phyloP scores from a whole-genome alignment of 805 yeast genomes.

The Myxozyma kluyveri region DNA sequence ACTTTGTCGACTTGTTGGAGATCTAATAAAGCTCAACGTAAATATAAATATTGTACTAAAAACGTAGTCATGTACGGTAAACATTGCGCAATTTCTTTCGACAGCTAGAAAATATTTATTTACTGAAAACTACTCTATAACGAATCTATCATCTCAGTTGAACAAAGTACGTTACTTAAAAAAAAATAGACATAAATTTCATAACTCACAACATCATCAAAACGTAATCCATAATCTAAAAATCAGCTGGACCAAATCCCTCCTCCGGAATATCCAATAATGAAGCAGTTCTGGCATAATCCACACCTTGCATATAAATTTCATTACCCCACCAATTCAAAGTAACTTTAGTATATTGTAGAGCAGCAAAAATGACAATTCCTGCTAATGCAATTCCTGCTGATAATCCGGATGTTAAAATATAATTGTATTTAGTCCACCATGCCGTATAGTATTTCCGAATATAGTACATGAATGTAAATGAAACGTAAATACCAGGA shows the following conservation, averaged over 20 bases:
- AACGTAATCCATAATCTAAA: too few species aligned
- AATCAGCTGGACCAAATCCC: conserved; percentile 15
- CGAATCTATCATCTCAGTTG: too few species aligned
- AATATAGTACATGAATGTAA: conserved; percentile 54
- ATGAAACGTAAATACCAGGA: conserved; percentile 39
- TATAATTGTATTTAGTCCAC: conserved; percentile 75
- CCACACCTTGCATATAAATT: conserved; percentile 19
- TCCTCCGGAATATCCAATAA: conserved; percentile 1
- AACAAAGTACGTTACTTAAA: too few species aligned
- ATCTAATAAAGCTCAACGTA: too few species aligned
- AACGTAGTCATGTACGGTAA: too few species aligned
- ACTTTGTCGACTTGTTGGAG: too few species aligned
- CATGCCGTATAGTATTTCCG: conserved; percentile 55
- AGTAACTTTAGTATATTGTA: conserved; percentile 37
- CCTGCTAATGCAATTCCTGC: conserved; percentile 65
- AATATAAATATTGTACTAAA: too few species aligned
- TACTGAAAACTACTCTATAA: too few species aligned
- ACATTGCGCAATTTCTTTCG: too few species aligned
- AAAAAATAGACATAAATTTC: too few species aligned
- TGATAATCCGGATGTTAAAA: conserved; percentile 64
- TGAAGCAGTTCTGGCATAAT: conserved; percentile 10
- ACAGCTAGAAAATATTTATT: too few species aligned
- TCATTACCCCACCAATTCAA: conserved; percentile 60
- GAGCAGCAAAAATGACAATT: conserved; percentile 51
- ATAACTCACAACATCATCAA: too few species aligned